Base-by-base conservation (phyloP, 2,329 filamentous ascomycete genomes). In the Neonectria magnoliae region DNA sequence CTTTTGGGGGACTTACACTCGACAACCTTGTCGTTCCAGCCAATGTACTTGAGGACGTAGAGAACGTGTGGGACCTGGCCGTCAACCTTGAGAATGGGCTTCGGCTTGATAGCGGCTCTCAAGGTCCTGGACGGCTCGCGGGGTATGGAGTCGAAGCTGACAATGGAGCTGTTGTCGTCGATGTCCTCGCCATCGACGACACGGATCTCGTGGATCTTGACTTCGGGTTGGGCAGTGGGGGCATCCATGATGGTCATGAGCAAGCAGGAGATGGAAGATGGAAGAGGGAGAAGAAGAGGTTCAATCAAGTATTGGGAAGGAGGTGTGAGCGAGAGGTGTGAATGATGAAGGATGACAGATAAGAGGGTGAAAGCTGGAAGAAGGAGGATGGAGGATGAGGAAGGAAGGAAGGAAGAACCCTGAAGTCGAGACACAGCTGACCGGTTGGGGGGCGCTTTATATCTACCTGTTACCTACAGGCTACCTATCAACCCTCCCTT, bases 1-100 rank as follows among this genome's bases (percentile, higher is more conserved):
- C 4, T 13, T 4, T 31, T 33, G 8, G 20, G 57, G 29, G 6
- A 70, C 78, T 76, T 67, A 81, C 82, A 68, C 56, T 82, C 77
- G 27, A 81, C 66, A 18, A 79, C 42, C 11, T 72, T 76, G 41
- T 80, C 78, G 16, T 66, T 70, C 50, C 73, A 67, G 13, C 75
- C 76, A 48, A 79, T 73, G 66, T 82, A 82, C 59, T 80, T 78
- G 36, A 84, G 72, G 4, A 81, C 75, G 64, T 83, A 81, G 50
- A 80, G 74, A 14, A 84, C 72, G 44, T 82, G 78, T 3, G 81
- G 80, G 8, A 79, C 75, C n/a, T 78, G 78, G 61, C 76, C 76
- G n/a, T 78, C 71, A 22, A 78, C 64, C 61, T 69, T 74, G 31
- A 76, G 67, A 9, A 62, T 52, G 14, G 64, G 55, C 50, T 59